phyloP scores from a whole-genome alignment of 1,284 basidiomycete genomes.

The Hypsizygus ulmarius region DNA sequence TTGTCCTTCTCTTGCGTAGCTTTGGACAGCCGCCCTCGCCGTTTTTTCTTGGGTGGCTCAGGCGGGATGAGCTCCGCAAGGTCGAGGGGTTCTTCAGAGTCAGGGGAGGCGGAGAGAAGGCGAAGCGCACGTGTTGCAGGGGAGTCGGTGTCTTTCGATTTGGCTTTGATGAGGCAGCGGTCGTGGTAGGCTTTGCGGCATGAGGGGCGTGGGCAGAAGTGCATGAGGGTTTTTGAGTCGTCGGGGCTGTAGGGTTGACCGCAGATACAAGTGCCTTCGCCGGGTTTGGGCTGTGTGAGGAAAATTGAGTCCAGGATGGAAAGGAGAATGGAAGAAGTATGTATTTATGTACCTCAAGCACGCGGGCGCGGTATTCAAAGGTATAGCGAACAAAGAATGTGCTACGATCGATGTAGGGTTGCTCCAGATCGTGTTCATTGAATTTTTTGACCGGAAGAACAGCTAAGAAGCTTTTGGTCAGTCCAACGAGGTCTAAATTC shows the following conservation, averaged over 20 bases:
- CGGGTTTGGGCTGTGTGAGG: conserved; percentile 33
- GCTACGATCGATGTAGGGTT: conserved; percentile 32
- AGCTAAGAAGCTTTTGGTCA: conserved; percentile 20
- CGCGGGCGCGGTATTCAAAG: conserved; percentile 32
- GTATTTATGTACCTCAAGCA: conserved; percentile 35
- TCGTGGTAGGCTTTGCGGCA: conserved; percentile 45
- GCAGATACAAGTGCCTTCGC: conserved; percentile 37
- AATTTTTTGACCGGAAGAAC: conserved; percentile 30
- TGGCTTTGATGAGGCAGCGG: conserved; percentile 34
- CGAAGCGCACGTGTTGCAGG: conserved; percentile 19
- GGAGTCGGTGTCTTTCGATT: conserved; percentile 26
- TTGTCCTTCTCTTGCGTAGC: background rate
- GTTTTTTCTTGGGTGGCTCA: conserved; percentile 19
- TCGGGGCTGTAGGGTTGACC: conserved; percentile 40
- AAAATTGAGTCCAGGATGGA: background rate
- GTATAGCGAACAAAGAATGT: conserved; percentile 43
- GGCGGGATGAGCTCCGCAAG: conserved; percentile 23
- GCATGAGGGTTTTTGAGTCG: conserved; percentile 34
- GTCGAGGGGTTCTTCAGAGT: conserved; percentile 25
- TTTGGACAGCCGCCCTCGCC: conserved; percentile 9
- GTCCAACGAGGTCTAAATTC: background rate
- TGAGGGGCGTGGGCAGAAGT: conserved; percentile 48
- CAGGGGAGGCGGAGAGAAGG: conserved; percentile 32
- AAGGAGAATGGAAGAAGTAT: conserved; percentile 2
- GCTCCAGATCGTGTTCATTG: conserved; percentile 32